Evolutionary conservation across 768 basidiomycete species (phyloP).

Genomic region (Trametopsis cervina): DNA sequence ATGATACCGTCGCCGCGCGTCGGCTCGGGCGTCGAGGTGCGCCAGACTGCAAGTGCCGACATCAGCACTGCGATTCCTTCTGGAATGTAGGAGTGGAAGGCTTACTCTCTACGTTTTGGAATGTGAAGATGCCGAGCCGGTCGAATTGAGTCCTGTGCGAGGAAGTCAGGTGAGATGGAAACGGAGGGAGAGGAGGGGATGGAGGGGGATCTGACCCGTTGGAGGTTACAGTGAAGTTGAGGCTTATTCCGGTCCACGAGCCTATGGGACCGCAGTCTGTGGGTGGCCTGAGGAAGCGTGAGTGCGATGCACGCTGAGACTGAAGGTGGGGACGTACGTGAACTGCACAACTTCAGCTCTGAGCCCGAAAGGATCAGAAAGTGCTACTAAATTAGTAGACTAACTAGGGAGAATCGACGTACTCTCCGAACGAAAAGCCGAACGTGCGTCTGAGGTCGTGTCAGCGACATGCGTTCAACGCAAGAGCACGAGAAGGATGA

Average conservation of each 20-base stretch:
- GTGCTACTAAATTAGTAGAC: too few relatives aligned
- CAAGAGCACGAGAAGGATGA: too few relatives aligned
- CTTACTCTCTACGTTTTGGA: conserved; percentile 73
- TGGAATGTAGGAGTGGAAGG: too few relatives aligned
- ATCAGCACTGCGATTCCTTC: neutral
- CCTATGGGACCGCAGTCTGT: conserved; percentile 63
- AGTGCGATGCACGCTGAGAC: neutral
- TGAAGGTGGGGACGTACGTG: conserved; percentile 29
- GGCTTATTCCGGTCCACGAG: conserved; percentile 66
- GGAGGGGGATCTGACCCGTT: conserved; percentile 37
- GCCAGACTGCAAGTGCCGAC: conserved; percentile 46
- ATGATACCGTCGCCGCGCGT: conserved; percentile 60
- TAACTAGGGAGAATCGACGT: conserved; percentile 25
- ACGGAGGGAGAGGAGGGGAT: too few relatives aligned
- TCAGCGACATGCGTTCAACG: too few relatives aligned
- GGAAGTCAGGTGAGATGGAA: too few relatives aligned
- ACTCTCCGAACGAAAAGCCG: conserved; percentile 65
- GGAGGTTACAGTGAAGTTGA: conserved; percentile 73
- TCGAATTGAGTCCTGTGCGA: conserved; percentile 44
- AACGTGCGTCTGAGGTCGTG: conserved; percentile 61
- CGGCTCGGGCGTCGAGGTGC: conserved; percentile 77
- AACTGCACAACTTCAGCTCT: conserved; percentile 63
- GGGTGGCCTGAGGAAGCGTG: conserved; percentile 47
- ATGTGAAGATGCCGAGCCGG: conserved; percentile 64
- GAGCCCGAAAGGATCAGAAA: too few relatives aligned